phyloP scores from a whole-genome alignment of 1,139 yeast species.

The Yamadazyma kanchanaburiensis region DNA sequence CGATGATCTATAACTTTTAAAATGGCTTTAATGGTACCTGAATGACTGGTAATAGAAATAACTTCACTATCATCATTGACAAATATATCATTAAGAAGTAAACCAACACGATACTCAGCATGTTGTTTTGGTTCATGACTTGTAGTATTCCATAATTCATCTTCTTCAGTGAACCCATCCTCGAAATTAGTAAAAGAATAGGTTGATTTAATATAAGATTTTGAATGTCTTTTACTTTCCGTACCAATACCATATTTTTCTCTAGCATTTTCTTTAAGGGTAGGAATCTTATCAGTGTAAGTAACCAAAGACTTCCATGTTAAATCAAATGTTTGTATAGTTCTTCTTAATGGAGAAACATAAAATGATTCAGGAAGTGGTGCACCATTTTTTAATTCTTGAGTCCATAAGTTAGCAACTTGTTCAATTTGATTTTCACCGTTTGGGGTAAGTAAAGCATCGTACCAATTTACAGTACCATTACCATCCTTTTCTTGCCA shows the following conservation, averaged over 20 bases:
- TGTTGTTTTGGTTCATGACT: conserved; percentile 25
- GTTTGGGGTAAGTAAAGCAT: conserved; percentile 30
- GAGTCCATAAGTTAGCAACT: conserved; percentile 18
- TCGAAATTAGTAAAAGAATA: conserved; percentile 29
- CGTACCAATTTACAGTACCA: conserved; percentile 32
- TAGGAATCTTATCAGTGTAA: conserved; percentile 15
- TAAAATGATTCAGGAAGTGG: conserved; percentile 29
- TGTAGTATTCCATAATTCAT: conserved; percentile 24
- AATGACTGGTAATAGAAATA: conserved; percentile 33
- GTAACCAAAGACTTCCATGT: conserved; percentile 23
- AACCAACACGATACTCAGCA: conserved; percentile 24
- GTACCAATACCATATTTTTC: conserved; percentile 40
- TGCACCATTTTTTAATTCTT: conserved; percentile 15
- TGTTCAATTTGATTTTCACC: conserved; percentile 21
- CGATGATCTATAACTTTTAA: conserved; percentile 27
- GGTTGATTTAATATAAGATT: conserved; percentile 19
- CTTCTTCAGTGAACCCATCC: conserved; percentile 23
- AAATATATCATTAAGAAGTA: conserved; percentile 30
- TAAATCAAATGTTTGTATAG: conserved; percentile 29
- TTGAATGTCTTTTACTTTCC: conserved; percentile 30
- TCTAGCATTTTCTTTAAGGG: conserved; percentile 30
- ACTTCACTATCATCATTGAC: conserved; percentile 20
- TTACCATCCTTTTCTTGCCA: conserved; percentile 30
- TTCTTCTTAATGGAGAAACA: conserved; percentile 34
- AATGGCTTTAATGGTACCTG: conserved; percentile 30